These are phyloP conservation scores for Candida broadrunensis DNA, from an alignment of 805 yeast species.

Conservation along the genomic window DNA sequence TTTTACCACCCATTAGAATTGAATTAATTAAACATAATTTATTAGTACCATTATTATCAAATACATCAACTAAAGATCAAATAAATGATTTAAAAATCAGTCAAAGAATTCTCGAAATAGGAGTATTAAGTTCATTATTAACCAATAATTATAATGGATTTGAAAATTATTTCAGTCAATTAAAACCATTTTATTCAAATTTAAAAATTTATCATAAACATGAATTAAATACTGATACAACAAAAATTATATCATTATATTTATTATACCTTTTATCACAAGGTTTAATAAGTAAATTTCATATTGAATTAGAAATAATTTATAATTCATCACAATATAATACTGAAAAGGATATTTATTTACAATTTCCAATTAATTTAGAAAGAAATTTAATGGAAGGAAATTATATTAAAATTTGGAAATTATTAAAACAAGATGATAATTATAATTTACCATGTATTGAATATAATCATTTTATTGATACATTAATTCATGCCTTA, in stretches of 20 bases:
- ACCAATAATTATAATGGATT: conserved; percentile 60
- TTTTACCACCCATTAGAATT: conserved; percentile 72
- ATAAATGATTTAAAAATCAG: conserved; percentile 72
- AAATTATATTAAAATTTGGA: conserved; percentile 88
- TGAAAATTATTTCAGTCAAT: conserved; percentile 67
- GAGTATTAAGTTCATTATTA: conserved; percentile 77
- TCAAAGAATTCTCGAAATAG: conserved; percentile 81
- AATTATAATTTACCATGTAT: conserved; percentile 55
- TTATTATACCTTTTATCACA: conserved; percentile 74
- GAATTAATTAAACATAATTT: conserved; percentile 76
- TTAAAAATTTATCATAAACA: conserved; percentile 37
- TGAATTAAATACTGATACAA: conserved; percentile 32
- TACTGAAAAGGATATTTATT: conserved; percentile 57
- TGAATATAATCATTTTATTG: conserved; percentile 78
- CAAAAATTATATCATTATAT: conserved; percentile 73
- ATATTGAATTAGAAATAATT: conserved; percentile 79
- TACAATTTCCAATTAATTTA: conserved; percentile 81
- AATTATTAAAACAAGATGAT: conserved; percentile 55
- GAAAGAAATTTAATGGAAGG: conserved; percentile 97
- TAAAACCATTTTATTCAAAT: conserved; percentile 71
- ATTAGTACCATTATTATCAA: conserved; percentile 56
- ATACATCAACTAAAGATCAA: conserved; percentile 36
- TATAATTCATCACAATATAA: conserved; percentile 55
- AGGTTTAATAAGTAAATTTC: conserved; percentile 84
- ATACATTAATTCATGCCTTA: conserved; percentile 71